phyloP scores from a whole-genome alignment of 345 rosid species.

The Boechera retrofracta region DNA sequence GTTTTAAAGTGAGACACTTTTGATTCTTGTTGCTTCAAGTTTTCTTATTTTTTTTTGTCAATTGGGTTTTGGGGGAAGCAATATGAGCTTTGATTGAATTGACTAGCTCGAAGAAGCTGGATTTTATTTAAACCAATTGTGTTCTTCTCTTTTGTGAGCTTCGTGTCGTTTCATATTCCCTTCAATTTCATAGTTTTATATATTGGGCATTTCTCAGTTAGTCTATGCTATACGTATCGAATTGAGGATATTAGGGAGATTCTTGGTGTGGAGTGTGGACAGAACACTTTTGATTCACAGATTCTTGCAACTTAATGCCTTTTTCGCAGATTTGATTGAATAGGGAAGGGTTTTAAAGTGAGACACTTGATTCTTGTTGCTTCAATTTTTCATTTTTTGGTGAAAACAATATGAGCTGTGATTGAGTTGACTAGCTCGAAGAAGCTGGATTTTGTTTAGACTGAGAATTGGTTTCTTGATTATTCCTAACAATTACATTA shows the following conservation, averaged over 20 bases:
- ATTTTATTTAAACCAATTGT: constrained; percentile 2
- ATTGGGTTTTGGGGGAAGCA: not conserved
- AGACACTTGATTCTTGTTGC: constrained; percentile 20
- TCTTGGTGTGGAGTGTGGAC: not conserved
- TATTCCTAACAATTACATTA: not conserved
- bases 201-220: not conserved
- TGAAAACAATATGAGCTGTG: not conserved
- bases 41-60: not conserved
- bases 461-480: constrained; percentile 9
- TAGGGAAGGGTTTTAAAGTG: not conserved
- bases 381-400: not conserved
- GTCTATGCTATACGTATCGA: not conserved
- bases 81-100: constrained; percentile 2
- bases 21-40: constrained; percentile 20
- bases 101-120: not conserved
- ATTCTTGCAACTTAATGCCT: constrained; percentile 1
- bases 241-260: not conserved
- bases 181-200: constrained; percentile 7
- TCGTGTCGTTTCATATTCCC: constrained; percentile 32
- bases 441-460: not conserved
- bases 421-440: constrained; percentile 9
- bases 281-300: not conserved
- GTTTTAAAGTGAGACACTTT: constrained; percentile 6
- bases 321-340: not conserved
- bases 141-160: not conserved